Evolutionary conservation across 1,139 yeast species (phyloP), one percentile per base, ranked within the genome.

Genomic region (Geotrichum bryndzae): DNA sequence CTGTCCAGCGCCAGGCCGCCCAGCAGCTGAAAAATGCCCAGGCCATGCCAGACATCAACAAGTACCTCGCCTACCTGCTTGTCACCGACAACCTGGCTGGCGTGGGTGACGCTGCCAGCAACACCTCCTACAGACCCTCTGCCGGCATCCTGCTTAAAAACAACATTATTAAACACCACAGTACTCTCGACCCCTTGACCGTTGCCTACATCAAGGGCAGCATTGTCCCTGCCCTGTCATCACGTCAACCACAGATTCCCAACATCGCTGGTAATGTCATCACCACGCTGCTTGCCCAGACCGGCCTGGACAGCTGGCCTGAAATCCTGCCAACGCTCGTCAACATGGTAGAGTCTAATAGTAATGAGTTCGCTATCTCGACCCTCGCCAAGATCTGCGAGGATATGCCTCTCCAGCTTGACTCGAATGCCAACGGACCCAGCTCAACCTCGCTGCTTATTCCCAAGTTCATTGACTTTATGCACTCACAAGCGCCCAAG

Each of bases 191-290:
- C 13, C 67, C 66, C 5, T 75, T 74, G 25, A 76, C 81, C 55
- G 77, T 85, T 63, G 77, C 76, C 25, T 88, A 86, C 70, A 77
- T 91, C 38, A 80, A 88, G 68, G 76, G 80, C n/a, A 79, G 85
- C 67, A 80, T 91, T 31, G 75, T 90, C 50, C 80, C 80, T 61
- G 99, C 97, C 1, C 79, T 94, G 59, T 73, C 82, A 57, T 88
- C 84, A 62, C 69, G 76, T 0, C 84, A 84, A 65, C 73, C 78
- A 23, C 77, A 89, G 69, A 89, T 92, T 31, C 82, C 96, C 65
- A 90, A 89, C 70, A 90, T 92, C 65, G 86, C 97, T 15, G 97
- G 98, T 54, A 92, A 87, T 70, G 96, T 91, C 60, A 86, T 94
- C 59, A 89, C 98, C 1, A 82, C 96, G 0, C 76, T 94, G 52